Base-by-base conservation (phyloP, 148 eudicot genomes). In the Silene uniflora region DNA sequence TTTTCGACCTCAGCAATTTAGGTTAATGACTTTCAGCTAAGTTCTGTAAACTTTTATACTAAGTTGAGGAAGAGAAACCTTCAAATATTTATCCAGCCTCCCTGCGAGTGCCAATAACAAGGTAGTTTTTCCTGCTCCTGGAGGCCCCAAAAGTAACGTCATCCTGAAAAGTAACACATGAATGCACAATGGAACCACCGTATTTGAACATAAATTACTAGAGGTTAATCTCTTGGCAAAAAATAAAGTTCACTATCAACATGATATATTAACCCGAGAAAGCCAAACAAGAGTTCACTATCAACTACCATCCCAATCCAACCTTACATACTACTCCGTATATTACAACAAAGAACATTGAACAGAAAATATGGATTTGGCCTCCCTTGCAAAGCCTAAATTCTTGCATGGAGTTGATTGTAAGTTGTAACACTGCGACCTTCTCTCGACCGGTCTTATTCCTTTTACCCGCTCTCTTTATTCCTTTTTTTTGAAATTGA, bases 61-160 rank as follows among this genome's bases (percentile, higher is more conserved):
- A 56, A 17, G 12, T 18, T n/a, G 54, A 32, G 64, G 39, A 29
- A 7, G 24, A n/a, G 39, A 61, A 5, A 90, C 90, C 87, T 75
- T 85, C 25, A 91, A 82, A 71, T 85, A 74, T 60, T 75, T 71
- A 67, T 84, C 89, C 75, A 88, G 93, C 77, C 86, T 84, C 75
- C 89, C 90, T 6, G 97, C 87, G 60, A 91, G 86, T 69, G 91
- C 90, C 62, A 78, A 63, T 65, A 91, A 76, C 10, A 91, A 72
- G 21, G 93, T 89, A 22, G 97, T 91, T 78, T 91, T 91, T 13
- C 97, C 97, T n/a, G 97, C 80, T 76, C 89, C 90, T 12, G 96
- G 96, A 64, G 96, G 96, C 66, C 96, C 96, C 72, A 91, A 79
- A 83, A 91, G 92, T 64, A 91, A 82, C 23, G 92, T 86, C 87